Evolutionary conservation across 371 early-diverging fungal genomes (phyloP), one percentile per base, ranked within the genome.

Genomic region (Amoeboaphelidium occidentale): DNA sequence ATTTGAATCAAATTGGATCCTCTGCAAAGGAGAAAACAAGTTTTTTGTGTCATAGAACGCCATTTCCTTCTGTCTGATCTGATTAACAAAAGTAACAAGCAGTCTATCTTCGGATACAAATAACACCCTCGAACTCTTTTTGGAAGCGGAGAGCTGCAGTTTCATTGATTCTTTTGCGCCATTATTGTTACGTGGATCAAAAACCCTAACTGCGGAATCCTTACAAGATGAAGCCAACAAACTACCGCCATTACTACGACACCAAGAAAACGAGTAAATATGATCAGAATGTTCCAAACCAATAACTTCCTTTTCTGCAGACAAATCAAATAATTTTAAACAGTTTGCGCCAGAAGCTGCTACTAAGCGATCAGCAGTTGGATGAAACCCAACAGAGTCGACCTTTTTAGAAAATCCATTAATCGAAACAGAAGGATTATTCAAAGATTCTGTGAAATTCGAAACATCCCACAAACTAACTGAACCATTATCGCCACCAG

Each of bases 31-130:
- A 22, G 57, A 58, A 20, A 55, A 48, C 39, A 78, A 54, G n/a
- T 73, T 64, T 39, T 76, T 66, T 12, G 61, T 55, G 51, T 79
- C 82, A 81, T 80, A 86, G 20, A 86, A 39, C 13, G 73, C 72
- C 12, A 65, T 68, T 58, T 83, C 76, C 1, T 76, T 59, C 23
- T 50, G 23, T 12, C 39, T 23, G n/a, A n/a, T n/a, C 12, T 27
- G 44, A 20, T 26, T 2, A 21, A 10, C 48, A 27, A 48, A 48
- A n/a, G 41, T 13, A 25, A 20, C 13, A 48, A 39, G n/a, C 6
- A 44, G 23, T 1, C n/a, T 10, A n/a, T 44, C 12, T 2, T 44
- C 23, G 13, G 14, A 2, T 23, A 12, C 20, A 14, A 1, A 3
- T 23, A 6, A 3, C 49, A 47, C 23, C 10, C n/a, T 12, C 3